Percentiles rank a stretch among this genome's conserved stretches.
phyloP scores from a whole-genome alignment of 225 moss, liverwort and hornwort genomes.

The Neckera pumila region DNA sequence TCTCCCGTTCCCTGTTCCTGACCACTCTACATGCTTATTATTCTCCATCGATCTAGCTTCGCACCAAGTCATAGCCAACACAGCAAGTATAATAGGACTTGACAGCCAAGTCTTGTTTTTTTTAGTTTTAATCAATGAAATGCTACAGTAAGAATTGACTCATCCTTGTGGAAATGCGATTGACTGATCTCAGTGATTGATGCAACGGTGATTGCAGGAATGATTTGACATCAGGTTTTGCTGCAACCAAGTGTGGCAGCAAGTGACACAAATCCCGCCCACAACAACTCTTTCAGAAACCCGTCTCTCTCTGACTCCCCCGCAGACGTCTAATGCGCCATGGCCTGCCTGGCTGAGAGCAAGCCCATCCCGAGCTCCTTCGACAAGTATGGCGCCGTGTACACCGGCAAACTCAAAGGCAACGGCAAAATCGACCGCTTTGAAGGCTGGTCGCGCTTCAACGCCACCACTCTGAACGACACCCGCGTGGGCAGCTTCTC shows the following conservation, averaged over 20 bases:
- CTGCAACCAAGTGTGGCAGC: constrained; percentile 15
- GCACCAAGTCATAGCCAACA: neutral
- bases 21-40: neutral
- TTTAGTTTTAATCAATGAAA: neutral
- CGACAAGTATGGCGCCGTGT: constrained; percentile 3
- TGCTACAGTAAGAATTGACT: neutral
- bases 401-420: neutral
- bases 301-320: neutral
- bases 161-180: neutral
- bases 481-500: constrained; percentile 45
- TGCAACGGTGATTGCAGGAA: neutral
- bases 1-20: neutral
- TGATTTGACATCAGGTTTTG: constrained; percentile 5
- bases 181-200: neutral
- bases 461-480: constrained; percentile 28
- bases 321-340: neutral
- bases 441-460: constrained; percentile 54
- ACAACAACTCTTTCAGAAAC: neutral
- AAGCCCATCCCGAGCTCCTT: constrained; percentile 13
- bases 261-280: neutral
- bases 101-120: neutral
- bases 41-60: neutral
- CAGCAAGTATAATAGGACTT: neutral
- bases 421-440: constrained; percentile 56
- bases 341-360: constrained; percentile 16